Evolutionary conservation across 805 yeast genomes (phyloP), one percentile per base, ranked within the genome.

Genomic region (Myxozyma udenii): DNA sequence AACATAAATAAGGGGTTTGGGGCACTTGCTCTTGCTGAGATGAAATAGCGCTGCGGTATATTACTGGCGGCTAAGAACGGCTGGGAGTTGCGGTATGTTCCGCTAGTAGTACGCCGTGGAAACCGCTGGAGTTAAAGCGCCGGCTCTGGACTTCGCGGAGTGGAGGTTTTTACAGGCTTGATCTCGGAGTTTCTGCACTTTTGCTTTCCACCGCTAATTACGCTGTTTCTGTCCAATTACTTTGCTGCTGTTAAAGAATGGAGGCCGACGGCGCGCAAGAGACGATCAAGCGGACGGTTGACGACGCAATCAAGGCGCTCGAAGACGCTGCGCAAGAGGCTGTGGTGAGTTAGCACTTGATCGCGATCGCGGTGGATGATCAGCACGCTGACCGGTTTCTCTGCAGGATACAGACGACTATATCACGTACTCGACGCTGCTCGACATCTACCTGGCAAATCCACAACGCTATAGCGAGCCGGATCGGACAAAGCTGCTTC

Each of bases 391-490:
- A 6, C 9, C 38, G 18, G 18, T 9, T 11, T 6, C 11, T n/a
- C 21, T 4, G 4, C 30, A 65, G 61, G 77, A 76, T 42, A 67
- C 80, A 5, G 70, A 75, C 6, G 95, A 87, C 66, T 86, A 71
- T 63, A 66, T 87, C 22, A 76, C 88, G 3, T 86, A 81, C 62
- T 78, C 86, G n/a, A 85, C 95, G 0, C 69, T 86, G 18, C 63
- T 87, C 32, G 95, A 87, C 48, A 68, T 82, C 30, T 75, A 81
- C 60, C 64, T 85, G 30, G 66, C 73, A 19, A 78, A 80, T 24
- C 78, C 81, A 5, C 30, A 58, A 3, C 61, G 70, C 5, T 83
- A 73, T 64, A 59, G 74, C 9, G 67, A 68, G 38, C 77, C 71
- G 0, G 87, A 86, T 46, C 77, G 79, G 48, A 72, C 69, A 1